A percentile compares a stretch with the other conserved stretches of the same genome.
Evolutionary conservation across 2,329 filamentous ascomycete genomes (phyloP).

Genomic region (Rhexocercosporidium sp.): DNA sequence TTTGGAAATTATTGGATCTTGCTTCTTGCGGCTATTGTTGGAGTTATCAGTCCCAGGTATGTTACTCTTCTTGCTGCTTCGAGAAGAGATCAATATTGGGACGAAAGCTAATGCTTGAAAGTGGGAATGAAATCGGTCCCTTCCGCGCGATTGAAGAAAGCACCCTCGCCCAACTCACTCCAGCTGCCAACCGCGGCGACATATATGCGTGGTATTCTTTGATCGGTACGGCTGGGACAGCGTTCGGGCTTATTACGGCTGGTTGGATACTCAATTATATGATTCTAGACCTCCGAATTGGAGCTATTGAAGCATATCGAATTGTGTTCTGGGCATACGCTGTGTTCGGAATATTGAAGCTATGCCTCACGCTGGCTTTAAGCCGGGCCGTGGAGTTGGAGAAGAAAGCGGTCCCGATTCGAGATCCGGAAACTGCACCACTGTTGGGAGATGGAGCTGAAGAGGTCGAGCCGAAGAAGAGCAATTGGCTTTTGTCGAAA

Average conservation of each 20-base stretch:
- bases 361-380: slow-evolving; percentile 56
- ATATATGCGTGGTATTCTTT: slow-evolving; percentile 68
- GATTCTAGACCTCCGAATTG: slow-evolving; percentile 49
- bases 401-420: slow-evolving; percentile 41
- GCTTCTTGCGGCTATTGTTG: slow-evolving; percentile 60
- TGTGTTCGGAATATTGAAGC: slow-evolving; percentile 60
- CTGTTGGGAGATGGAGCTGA: slow-evolving; percentile 35
- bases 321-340: slow-evolving; percentile 64
- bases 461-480: slow-evolving; percentile 32
- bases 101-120: slow-evolving; percentile 33
- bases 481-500: slow-evolving; percentile 41
- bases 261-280: slow-evolving; percentile 64
- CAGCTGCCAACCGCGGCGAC: slow-evolving; percentile 52
- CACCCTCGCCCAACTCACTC: slow-evolving; percentile 61
- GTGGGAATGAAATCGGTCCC: slow-evolving; percentile 68
- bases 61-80: neutral
- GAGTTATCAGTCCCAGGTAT: slow-evolving; percentile 64
- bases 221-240: slow-evolving; percentile 62
- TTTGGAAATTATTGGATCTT: slow-evolving; percentile 62
- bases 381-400: slow-evolving; percentile 48
- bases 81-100: neutral
- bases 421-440: slow-evolving; percentile 37
- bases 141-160: slow-evolving; percentile 68
- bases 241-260: slow-evolving; percentile 61
- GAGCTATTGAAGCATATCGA: slow-evolving; percentile 54